Base-by-base conservation (phyloP, 805 yeast species). In the Metschnikowia peoriensis region DNA sequence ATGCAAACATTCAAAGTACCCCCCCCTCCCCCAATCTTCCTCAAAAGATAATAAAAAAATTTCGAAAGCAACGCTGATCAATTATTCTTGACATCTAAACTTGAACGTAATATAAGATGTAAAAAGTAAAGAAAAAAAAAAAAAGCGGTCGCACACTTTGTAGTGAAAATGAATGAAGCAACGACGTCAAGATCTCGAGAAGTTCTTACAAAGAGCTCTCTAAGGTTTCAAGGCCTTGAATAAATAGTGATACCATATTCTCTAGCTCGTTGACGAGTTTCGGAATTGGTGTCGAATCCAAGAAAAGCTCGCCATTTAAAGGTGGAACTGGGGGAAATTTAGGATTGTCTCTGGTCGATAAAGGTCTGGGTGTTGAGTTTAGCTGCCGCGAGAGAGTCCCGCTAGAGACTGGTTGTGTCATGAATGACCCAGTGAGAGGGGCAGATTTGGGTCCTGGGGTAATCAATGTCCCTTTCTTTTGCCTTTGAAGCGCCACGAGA, bases 221-320 rank as follows among this genome's bases (percentile, higher is more conserved):
- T 47, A 75, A 63, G 4, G 72, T 70, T n/a, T 73, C 78, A 47
- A 75, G 62, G 0, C 78, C 78, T 53, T 65, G 69, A 45, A 62
- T 69, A 56, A 75, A 73, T 37, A 70, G 58, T 39, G 65, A 61
- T 16, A 75, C 68, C 72, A 75, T 71, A 12, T 46, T 50, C 42
- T 75, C 79, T 38, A 75, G 60, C 51, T 75, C 79, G 38, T 52
- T 61, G 8, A 69, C 63, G 41, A 75, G 59, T 47, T 69, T 70
- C 27, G 61, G 64, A 51, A 67, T 70, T 7, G 76, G 71, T 1
- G 70, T 67, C 7, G 70, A 55, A 53, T 75, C 79, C 39, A 64
- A 47, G 50, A 75, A 75, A 44, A 71, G 66, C 22, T 72, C 78
- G 7, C 68, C 61, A 48, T 67, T 70, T 39, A 75, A 62, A 16